Evolutionary conservation across 2,329 filamentous ascomycete genomes (phyloP), one percentile per base, ranked within the genome.

Genomic region (Piedraia hortae): DNA sequence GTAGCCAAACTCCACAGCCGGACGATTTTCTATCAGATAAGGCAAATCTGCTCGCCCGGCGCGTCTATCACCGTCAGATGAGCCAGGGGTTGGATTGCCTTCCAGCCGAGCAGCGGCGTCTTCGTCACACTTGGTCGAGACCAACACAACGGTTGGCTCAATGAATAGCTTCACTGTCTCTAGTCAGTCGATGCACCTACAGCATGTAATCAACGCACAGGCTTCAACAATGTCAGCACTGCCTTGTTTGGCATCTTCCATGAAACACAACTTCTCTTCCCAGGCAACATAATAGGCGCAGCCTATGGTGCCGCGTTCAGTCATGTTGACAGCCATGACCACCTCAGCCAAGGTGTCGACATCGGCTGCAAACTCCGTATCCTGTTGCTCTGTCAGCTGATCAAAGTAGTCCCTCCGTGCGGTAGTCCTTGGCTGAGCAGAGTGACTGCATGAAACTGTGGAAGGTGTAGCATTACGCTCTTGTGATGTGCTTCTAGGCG

Each of bases 211-310:
- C 6, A 2, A 41, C 48, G 31, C 28, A 53, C 52, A 34, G 21
- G 45, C 35, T 30, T 56, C 48, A 8, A 57, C 37, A 7, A 68
- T 48, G 16, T 74, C 65, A n/a, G 62, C 41, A n/a, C 62, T 65
- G 4, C 66, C 69, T 31, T 63, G 53, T 9, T 60, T 54, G 6
- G 74, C 55, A 32, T 91, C 80, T 38, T 82, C 66, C 38, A 88
- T 65, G 19, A 90, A 53, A 26, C 61, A 69, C 3, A 91, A 44
- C 16, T 55, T 62, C 35, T 73, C 66, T 17, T 77, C 62, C 12
- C 56, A 48, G 4, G 67, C 64, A 20, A 68, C 51, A 38, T 82
- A 90, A 38, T 82, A 89, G 20, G 74, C 69, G 41, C 78, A 91
- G 1, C 82, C 82, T 10, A 90, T 54, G 0, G 58, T 65, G 1